Evolutionary conservation across 2,329 filamentous ascomycete genomes (phyloP), one percentile per base, ranked within the genome.

Genomic region (Verticillium tricorpus): DNA sequence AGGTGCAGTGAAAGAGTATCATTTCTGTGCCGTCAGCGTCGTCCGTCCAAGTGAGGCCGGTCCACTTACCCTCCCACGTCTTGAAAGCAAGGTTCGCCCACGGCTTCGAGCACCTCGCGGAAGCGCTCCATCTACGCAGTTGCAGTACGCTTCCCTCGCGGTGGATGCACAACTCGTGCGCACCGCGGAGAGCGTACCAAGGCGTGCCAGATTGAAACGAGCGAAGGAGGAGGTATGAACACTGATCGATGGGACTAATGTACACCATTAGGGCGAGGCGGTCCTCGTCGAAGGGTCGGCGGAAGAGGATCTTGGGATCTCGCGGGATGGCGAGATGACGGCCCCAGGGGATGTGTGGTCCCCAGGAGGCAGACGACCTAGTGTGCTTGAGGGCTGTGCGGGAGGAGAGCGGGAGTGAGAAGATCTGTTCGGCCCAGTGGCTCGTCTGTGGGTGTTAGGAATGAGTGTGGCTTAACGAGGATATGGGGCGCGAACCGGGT

Each of bases 351-450:
- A 77, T 73, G 61, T 77, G 78, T 5, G 79, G 81, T 1, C 80
- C 82, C 59, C 75, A 77, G 6, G 80, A 80, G 64, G 71, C 75
- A 2, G 81, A 85, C 3, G 57, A 25, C 37, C 52, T 65, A 37
- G 19, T 60, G 57, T 80, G 74, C 66, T 78, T 80, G 58, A 87
- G 71, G 5, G 77, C 74, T 5, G 83, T 86, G 14, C 80, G 76
- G 12, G 78, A 80, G 0, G 83, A 78, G 45, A 85, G 72, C 0
- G 82, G 81, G 22, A 81, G 74, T 1, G 82, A 82, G 65, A 88
- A 88, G 28, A 88, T 85, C 50, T 83, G 78, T 66, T 86, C 80
- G 6, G 85, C 84, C 86, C 86, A 89, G 68, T 88, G 85, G 5
- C 45, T 22, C 37, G 17, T 15, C 37, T 40, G 37, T 9, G 11